Conservation (phyloP, 2,329 filamentous ascomycete species). For the Fulvia fulva region DNA sequence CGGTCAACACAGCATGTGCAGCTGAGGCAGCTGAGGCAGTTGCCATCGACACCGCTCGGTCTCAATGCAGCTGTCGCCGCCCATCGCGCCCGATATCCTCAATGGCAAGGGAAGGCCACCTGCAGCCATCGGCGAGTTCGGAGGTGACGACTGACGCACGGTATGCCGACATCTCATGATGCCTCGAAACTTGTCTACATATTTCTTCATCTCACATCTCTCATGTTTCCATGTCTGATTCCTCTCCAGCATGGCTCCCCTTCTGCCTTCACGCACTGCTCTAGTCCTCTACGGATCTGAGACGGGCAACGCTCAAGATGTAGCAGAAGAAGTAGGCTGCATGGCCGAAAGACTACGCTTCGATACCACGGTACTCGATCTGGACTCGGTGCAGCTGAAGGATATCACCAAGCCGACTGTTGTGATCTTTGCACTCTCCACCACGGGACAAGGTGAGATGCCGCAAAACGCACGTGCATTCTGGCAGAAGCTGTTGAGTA, state of each 20-base stretch:
- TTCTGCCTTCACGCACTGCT: constrained; percentile 41
- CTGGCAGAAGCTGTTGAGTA: constrained; percentile 80
- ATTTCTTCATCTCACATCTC: background rate
- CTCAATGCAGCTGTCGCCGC: background rate
- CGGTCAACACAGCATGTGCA: background rate
- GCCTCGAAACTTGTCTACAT: background rate
- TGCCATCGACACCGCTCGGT: background rate
- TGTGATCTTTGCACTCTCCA: constrained; percentile 79
- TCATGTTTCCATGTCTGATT: background rate
- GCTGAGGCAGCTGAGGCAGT: background rate
- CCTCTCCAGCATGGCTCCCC: background rate
- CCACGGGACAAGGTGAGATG: constrained; percentile 90
- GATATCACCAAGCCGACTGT: constrained; percentile 49
- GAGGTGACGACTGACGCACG: background rate
- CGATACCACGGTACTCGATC: constrained; percentile 66
- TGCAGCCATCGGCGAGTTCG: background rate
- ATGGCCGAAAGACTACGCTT: constrained; percentile 76
- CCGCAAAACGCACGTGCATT: constrained; percentile 77
- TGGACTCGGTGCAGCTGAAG: constrained; percentile 67
- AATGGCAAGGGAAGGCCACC: background rate
- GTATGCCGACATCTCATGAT: background rate
- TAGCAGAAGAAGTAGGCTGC: constrained; percentile 77
- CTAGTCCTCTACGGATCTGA: constrained; percentile 90
- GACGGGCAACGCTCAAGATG: constrained; percentile 89
- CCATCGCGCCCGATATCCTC: background rate